phyloP scores from a whole-genome alignment of 495 filamentous ascomycete species.

The Neurospora discreta region DNA sequence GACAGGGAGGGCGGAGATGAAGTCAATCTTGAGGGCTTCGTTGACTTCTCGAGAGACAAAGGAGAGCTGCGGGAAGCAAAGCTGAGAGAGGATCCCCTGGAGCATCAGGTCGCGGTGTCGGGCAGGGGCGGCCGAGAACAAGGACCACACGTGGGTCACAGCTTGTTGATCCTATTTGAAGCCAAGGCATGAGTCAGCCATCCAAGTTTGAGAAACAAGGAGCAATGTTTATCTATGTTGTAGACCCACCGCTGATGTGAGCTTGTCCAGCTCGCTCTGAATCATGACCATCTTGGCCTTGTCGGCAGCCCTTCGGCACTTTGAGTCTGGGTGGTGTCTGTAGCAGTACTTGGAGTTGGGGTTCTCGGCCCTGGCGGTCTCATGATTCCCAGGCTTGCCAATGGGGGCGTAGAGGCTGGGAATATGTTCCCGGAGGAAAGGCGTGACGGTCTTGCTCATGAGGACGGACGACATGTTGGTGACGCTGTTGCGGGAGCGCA shows the following conservation, averaged over 20 bases:
- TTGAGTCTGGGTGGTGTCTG: conserved; percentile 85
- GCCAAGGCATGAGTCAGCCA: not conserved
- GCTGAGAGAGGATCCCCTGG: conserved; percentile 86
- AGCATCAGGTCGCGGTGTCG: conserved; percentile 94
- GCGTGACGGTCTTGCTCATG: conserved; percentile 51
- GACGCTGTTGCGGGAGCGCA: conserved; percentile 20
- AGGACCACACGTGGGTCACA: conserved; percentile 91
- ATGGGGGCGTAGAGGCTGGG: conserved; percentile 25
- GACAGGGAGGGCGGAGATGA: conserved; percentile 73
- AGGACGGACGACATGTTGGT: conserved; percentile 37
- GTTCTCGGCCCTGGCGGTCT: conserved; percentile 33
- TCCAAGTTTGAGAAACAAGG: not conserved
- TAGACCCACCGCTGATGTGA: conserved; percentile 50
- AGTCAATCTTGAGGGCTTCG: conserved; percentile 93
- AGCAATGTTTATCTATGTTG: not conserved
- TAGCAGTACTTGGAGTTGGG: conserved; percentile 91
- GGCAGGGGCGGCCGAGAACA: conserved; percentile 89
- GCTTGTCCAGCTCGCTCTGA: conserved; percentile 72
- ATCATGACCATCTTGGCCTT: conserved; percentile 93
- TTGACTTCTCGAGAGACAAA: conserved; percentile 76
- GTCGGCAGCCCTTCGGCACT: conserved; percentile 84
- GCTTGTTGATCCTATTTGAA: conserved; percentile 53
- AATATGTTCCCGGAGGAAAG: conserved; percentile 76
- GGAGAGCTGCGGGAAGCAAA: conserved; percentile 94
- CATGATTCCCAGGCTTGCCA: conserved; percentile 27